A percentile compares a stretch with the other conserved stretches of the same genome.
phyloP scores from a whole-genome alignment of 257 asterid species.

The Solanum bulbocastanum region DNA sequence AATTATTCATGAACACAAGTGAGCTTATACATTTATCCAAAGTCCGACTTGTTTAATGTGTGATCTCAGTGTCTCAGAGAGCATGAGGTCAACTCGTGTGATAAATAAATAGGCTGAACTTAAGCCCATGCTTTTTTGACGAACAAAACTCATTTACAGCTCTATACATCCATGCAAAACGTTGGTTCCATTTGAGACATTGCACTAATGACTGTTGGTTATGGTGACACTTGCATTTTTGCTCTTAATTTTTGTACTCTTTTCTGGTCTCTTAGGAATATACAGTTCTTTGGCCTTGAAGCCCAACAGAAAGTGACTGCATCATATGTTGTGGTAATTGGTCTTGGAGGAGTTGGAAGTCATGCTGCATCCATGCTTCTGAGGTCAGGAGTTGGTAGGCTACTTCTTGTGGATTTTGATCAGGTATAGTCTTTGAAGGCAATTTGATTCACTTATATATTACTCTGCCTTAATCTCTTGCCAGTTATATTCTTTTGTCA shows the following conservation, averaged over 20 bases:
- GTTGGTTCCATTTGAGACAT: neutral
- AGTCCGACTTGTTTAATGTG: neutral
- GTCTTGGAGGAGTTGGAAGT: conserved; percentile 99
- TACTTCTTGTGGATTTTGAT: conserved; percentile 92
- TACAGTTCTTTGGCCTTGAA: conserved; percentile 88
- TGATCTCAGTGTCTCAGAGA: neutral
- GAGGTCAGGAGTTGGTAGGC: conserved; percentile 89
- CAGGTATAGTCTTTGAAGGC: conserved; percentile 36
- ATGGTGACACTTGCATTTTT: neutral
- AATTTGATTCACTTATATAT: neutral
- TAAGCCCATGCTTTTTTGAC: neutral
- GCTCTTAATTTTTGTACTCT: neutral
- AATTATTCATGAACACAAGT: neutral
- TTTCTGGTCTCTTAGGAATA: conserved; percentile 47
- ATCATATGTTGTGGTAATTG: conserved; percentile 85
- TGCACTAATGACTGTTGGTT: neutral
- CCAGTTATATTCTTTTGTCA: neutral
- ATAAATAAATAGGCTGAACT: neutral
- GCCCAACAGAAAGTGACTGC: conserved; percentile 66
- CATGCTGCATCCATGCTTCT: conserved; percentile 98
- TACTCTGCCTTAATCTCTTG: neutral
- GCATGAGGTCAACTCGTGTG: neutral
- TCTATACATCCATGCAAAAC: neutral
- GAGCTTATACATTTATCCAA: neutral
- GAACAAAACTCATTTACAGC: neutral